phyloP scores from a whole-genome alignment of 768 basidiomycete genomes.

The Hortiboletus flavorubellus region DNA sequence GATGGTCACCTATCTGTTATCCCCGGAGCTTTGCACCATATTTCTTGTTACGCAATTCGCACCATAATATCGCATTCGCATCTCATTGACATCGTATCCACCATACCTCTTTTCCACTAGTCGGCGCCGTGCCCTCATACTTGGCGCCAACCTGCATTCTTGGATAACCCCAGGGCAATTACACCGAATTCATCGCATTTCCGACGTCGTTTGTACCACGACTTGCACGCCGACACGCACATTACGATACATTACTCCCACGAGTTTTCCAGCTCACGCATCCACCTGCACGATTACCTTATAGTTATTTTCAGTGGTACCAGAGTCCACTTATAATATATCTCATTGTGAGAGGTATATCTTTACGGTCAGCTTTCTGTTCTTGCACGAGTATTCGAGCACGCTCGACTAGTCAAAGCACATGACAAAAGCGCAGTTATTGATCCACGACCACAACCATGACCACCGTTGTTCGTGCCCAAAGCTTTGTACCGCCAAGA shows the following conservation, averaged over 20 bases:
- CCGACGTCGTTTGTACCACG: conserved; percentile 3
- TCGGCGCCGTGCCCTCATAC: background rate
- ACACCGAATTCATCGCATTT: background rate
- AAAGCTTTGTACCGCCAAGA: conserved; percentile 3
- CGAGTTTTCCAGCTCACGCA: conserved; percentile 1
- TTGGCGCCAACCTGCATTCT: conserved; percentile 14
- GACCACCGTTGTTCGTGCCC: background rate
- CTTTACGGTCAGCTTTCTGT: background rate
- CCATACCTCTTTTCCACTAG: conserved; percentile 19
- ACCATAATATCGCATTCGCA: conserved; percentile 18
- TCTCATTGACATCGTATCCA: conserved; percentile 11
- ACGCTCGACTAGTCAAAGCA: background rate
- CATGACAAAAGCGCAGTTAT: background rate
- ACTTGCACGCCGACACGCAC: conserved; percentile 4
- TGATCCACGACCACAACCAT: background rate
- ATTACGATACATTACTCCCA: conserved; percentile 1
- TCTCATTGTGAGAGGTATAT: background rate
- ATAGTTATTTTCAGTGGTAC: conserved; percentile 17
- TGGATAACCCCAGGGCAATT: conserved; percentile 16
- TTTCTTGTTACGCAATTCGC: conserved; percentile 6
- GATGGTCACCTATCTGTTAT: background rate
- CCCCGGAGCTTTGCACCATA: background rate
- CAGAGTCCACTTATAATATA: conserved; percentile 17
- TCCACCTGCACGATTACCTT: conserved; percentile 18
- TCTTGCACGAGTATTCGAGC: background rate